These are phyloP conservation scores for Chenopodium suecicum DNA, from an alignment of 148 eudicot genomes.

Conservation along the genomic window DNA sequence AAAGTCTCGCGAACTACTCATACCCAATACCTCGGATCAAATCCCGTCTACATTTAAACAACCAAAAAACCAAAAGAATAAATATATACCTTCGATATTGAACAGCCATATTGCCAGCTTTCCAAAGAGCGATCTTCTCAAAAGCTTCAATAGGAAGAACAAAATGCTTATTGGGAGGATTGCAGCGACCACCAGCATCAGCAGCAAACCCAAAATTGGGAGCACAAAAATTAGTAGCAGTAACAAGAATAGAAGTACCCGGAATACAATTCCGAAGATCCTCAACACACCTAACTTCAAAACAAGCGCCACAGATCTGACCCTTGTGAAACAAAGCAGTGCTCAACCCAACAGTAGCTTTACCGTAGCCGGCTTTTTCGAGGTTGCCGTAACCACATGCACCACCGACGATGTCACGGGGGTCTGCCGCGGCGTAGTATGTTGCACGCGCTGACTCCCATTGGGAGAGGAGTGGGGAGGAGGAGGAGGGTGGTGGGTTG, in stretches of 20 bases:
- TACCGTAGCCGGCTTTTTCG: conserved; percentile 64
- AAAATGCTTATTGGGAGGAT: conserved; percentile 75
- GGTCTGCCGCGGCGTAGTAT: conserved; percentile 77
- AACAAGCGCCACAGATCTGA: conserved; percentile 93
- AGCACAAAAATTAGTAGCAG: conserved; percentile 85
- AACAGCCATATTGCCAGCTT: conserved; percentile 84
- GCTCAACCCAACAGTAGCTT: conserved; percentile 82
- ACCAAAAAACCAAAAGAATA: background rate
- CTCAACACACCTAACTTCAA: conserved; percentile 76
- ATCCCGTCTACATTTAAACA: background rate
- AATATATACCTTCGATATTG: conserved; percentile 67
- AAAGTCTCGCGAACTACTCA: too few species aligned
- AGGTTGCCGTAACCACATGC: conserved; percentile 90
- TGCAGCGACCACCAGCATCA: conserved; percentile 76
- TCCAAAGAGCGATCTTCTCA: conserved; percentile 97
- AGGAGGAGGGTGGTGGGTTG: conserved; percentile 27
- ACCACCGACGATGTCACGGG: conserved; percentile 76
- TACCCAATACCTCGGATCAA: background rate
- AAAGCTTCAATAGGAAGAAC: conserved; percentile 88
- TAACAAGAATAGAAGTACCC: conserved; percentile 75
- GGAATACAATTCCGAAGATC: conserved; percentile 84
- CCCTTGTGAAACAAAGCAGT: conserved; percentile 59
- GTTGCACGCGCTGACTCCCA: conserved; percentile 83
- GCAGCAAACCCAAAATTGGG: conserved; percentile 69
- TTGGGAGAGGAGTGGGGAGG: conserved; percentile 34